Evolutionary conservation across 2,329 filamentous ascomycete genomes (phyloP).

Genomic region (Zasmidium citrigriseum): DNA sequence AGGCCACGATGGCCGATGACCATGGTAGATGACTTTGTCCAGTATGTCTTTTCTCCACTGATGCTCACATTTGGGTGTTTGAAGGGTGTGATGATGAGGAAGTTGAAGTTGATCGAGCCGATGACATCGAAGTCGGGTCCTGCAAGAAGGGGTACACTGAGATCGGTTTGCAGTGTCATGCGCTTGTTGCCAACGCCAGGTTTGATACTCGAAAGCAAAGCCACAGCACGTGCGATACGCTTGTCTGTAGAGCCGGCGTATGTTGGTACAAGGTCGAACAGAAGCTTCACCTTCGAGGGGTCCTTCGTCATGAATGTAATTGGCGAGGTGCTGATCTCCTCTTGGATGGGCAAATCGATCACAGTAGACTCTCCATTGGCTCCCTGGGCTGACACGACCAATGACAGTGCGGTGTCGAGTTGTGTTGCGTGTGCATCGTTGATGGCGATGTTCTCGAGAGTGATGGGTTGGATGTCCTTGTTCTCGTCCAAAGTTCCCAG

Average conservation of each 20-base stretch:
- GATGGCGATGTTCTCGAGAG: conserved; percentile 83
- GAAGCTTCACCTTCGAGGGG: conserved; percentile 76
- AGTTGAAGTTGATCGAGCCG: conserved; percentile 94
- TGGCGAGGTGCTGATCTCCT: conserved; percentile 90
- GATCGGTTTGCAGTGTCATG: conserved; percentile 90
- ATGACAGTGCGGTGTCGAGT: conserved; percentile 87
- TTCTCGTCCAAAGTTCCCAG: conserved; percentile 94
- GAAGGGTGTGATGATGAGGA: conserved; percentile 92
- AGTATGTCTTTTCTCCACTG: conserved; percentile 88
- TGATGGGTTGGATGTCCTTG: conserved; percentile 73
- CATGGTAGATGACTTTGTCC: conserved; percentile 92
- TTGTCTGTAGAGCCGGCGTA: conserved; percentile 82
- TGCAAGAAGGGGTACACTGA: conserved; percentile 87
- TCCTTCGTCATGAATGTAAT: conserved; percentile 85
- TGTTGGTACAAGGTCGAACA: conserved; percentile 94
- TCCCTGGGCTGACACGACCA: conserved; percentile 84
- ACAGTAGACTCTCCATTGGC: conserved; percentile 84
- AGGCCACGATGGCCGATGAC: conserved; percentile 72
- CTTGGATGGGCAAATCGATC: conserved; percentile 89
- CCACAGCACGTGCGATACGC: conserved; percentile 84
- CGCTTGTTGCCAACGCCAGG: conserved; percentile 79
- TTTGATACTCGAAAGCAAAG: conserved; percentile 82
- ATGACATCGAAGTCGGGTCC: conserved; percentile 84
- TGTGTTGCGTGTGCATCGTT: conserved; percentile 88
- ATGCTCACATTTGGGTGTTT: conserved; percentile 91